Evolutionary conservation across 306 rosid genomes (phyloP).

Genomic region (Cicer arietinum): DNA sequence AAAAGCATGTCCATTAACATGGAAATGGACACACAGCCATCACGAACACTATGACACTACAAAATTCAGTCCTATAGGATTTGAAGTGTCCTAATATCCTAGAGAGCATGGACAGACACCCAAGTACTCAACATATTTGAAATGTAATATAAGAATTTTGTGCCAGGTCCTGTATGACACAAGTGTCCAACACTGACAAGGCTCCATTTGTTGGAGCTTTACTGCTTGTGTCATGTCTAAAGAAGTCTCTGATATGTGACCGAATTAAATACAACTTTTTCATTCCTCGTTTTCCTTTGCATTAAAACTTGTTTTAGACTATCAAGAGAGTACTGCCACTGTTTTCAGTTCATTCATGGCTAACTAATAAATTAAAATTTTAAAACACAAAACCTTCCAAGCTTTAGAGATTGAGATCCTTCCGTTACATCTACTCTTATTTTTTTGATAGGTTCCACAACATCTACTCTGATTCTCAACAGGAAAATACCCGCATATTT

Average conservation of each 20-base stretch:
- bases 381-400: neutral
- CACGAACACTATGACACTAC: slow-evolving; percentile 3
- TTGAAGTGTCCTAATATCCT: neutral
- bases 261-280: neutral
- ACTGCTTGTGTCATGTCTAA: slow-evolving; percentile 1
- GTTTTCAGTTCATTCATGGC: slow-evolving; percentile 3
- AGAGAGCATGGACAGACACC: too few species aligned
- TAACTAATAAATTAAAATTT: neutral
- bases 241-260: slow-evolving; percentile 11
- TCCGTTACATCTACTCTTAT: neutral
- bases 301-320: neutral
- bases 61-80: neutral
- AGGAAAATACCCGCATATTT: neutral
- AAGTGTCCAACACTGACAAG: neutral
- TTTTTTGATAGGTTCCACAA: neutral
- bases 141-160: neutral
- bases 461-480: slow-evolving; percentile 9
- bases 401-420: slow-evolving; percentile 10
- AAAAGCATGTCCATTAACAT: neutral
- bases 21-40: slow-evolving; percentile 1
- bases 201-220: neutral
- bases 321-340: neutral
- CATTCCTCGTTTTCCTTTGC: neutral
- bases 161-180: too few species aligned
- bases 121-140: too few species aligned